Evolutionary conservation across 1,139 yeast genomes (phyloP).

Genomic region (Hemisphaericaspora lyxosophila): DNA sequence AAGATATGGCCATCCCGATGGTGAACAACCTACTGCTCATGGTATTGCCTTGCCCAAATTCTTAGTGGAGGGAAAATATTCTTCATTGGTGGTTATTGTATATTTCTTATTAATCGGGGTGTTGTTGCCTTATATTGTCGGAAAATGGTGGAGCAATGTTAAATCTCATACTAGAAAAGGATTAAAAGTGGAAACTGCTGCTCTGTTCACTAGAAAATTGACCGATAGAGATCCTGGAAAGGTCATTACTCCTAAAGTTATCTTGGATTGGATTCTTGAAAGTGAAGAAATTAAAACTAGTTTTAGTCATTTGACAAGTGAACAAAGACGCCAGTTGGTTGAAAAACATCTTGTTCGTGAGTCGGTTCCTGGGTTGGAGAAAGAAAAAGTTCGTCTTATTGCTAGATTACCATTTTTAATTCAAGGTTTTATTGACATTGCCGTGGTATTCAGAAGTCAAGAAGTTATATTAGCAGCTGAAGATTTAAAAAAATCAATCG

Average conservation of each 20-base stretch:
- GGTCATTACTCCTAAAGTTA: conserved; percentile 56
- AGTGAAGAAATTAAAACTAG: conserved; percentile 60
- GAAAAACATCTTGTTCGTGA: conserved; percentile 59
- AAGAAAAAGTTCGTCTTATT: conserved; percentile 55
- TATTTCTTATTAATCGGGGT: conserved; percentile 77
- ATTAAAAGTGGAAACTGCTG: conserved; percentile 79
- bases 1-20: conserved; percentile 96
- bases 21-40: conserved; percentile 91
- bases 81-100: conserved; percentile 59
- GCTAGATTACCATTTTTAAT: conserved; percentile 66
- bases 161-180: conserved; percentile 82
- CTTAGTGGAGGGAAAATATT: conserved; percentile 80
- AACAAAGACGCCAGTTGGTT: conserved; percentile 52
- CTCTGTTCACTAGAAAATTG: conserved; percentile 60
- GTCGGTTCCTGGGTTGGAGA: conserved; percentile 27
- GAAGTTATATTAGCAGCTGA: conserved; percentile 62
- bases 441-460: conserved; percentile 72
- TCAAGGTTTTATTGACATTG: conserved; percentile 76
- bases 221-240: conserved; percentile 78
- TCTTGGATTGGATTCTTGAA: conserved; percentile 61
- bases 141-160: conserved; percentile 86
- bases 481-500: conserved; percentile 68
- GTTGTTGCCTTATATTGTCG: conserved; percentile 76
- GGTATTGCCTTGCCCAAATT: conserved; percentile 96
- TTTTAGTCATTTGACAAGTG: conserved; percentile 39